Base-by-base conservation (phyloP, 352 stramenopile genomes). In the Pythium guiyangense region DNA sequence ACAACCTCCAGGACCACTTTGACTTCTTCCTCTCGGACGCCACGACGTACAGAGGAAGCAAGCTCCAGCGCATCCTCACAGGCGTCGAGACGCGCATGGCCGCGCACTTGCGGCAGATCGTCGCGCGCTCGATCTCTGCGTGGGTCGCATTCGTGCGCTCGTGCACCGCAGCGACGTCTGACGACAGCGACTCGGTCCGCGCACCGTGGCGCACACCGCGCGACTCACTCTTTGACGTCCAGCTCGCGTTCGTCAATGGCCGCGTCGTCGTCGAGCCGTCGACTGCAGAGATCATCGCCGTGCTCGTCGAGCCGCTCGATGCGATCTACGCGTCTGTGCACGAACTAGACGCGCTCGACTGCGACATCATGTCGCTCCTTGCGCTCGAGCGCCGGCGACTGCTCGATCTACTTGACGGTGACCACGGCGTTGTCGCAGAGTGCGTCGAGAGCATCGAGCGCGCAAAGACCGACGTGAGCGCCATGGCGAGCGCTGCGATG, bases 1-100 rank as follows among this genome's bases (percentile, higher is more conserved):
- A 98, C 70, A 96, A 95, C 58, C 68, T 97, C 6, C 92, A 98
- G 64, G 92, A 97, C 59, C 77, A 96, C 58, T 97, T 88, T 56
- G 90, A 98, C 53, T 93, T 97, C 59, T 97, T 97, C 60, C 75
- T 96, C 25, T 94, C 87, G 0, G 88, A 97, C 52, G 49, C 62
- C 2, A 54, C 61, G 2, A 63, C 67, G 2, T 98, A 94, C 57
- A 40, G 62, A 6, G 26, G 37, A 9, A 83, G 77, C 43, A 67
- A 64, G 12, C 70, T 98, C 6, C 71, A 82, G 35, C 68, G 86
- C 45, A 74, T 97, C 37, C 69, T 98, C 52, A 92, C 77, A 14
- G 73, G 87, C 14, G 71, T 97, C 39, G 83, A 97, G 45, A 57
- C 96, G 6, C 87, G 92, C 52, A 90, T 97, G 74, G 74, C 69